phyloP scores from a whole-genome alignment of 768 basidiomycete genomes.

The Trametes cingulata region DNA sequence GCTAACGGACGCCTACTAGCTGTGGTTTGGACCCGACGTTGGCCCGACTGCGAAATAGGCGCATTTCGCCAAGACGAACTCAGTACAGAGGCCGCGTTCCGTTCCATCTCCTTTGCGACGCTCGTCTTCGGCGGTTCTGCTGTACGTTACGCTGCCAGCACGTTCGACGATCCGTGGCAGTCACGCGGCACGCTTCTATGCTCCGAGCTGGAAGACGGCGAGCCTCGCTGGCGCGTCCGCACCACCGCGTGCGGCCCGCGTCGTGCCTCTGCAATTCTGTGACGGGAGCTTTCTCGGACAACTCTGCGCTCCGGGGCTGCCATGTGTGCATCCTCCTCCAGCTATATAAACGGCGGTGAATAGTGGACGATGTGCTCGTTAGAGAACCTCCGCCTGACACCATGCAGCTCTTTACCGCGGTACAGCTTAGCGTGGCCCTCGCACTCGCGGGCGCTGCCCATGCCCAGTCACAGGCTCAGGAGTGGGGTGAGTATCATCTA shows the following conservation, averaged over 20 bases:
- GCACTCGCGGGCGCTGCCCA: slow-evolving; percentile 6
- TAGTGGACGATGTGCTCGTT: neutral
- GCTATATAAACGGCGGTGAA: neutral
- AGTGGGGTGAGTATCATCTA: slow-evolving; percentile 19
- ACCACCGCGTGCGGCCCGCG: slow-evolving; percentile 2
- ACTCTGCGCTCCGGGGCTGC: neutral
- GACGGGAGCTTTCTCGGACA: slow-evolving; percentile 18
- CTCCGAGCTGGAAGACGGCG: neutral
- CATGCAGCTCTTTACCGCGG: slow-evolving; percentile 22
- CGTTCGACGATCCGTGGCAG: neutral
- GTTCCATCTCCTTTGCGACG: neutral
- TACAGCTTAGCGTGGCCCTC: slow-evolving; percentile 16
- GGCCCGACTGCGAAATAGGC: slow-evolving; percentile 5
- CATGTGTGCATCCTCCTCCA: neutral
- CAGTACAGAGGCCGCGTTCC: neutral
- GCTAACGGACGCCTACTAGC: neutral
- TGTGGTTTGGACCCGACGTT: neutral
- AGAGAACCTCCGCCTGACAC: neutral
- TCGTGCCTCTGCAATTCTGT: slow-evolving; percentile 6
- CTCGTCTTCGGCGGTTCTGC: neutral
- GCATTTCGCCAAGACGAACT: slow-evolving; percentile 2
- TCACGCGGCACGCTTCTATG: slow-evolving; percentile 5
- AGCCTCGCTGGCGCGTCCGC: neutral
- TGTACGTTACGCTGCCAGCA: neutral
- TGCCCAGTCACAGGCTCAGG: slow-evolving; percentile 13